Base-by-base conservation (phyloP, 2,329 filamentous ascomycete genomes). In the Calonectria pseudoturangicola region DNA sequence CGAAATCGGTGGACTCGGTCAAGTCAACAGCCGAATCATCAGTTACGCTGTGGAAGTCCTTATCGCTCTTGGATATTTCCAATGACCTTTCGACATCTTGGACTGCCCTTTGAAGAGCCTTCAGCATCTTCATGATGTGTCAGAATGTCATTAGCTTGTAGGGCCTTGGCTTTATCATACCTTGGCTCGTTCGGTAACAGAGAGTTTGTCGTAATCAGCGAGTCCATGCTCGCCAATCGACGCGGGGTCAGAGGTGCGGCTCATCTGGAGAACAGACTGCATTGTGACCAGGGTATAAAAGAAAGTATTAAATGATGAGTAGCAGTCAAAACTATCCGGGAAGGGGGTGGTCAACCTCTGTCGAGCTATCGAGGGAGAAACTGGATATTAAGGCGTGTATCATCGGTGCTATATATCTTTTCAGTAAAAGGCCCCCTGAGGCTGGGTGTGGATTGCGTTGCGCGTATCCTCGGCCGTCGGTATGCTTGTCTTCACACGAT, bases 211-310 rank as follows among this genome's bases (percentile, higher is more conserved):
- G 4, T 60, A 60, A 39, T 60, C 54, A 5, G 54, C 13, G 13
- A 60, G 54, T 10, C 13, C 39, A 7, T 60, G 54, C 33, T 60
- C 36, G 21, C n/a, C n/a, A 7, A 60, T 28, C 21, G 54, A 60
- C 33, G 25, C 54, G 7, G 54, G 54, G 21, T 60, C 54, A 3
- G 54, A 27, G n/a, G 33, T 60, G 12, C 54, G 33, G n/a, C 54
- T 60, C 54, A 60, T 60, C n/a, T 60, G 54, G n/a, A 60, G 13
- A 41, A 60, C 39, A 39, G 54, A 60, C 54, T 60, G 54, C 54
- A 60, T 60, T 27, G 27, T 60, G 33, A 25, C 39, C 12, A 5
- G 33, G 21, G 33, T 60, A 41, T 60, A 39, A 33, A 36, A 8
- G 7, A 13, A 8, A 28, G 7, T 5, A 27, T 27, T 60, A 41